Conservation (phyloP, 176 grass and related monocot genomes). For the Phyllostachys edulis region DNA sequence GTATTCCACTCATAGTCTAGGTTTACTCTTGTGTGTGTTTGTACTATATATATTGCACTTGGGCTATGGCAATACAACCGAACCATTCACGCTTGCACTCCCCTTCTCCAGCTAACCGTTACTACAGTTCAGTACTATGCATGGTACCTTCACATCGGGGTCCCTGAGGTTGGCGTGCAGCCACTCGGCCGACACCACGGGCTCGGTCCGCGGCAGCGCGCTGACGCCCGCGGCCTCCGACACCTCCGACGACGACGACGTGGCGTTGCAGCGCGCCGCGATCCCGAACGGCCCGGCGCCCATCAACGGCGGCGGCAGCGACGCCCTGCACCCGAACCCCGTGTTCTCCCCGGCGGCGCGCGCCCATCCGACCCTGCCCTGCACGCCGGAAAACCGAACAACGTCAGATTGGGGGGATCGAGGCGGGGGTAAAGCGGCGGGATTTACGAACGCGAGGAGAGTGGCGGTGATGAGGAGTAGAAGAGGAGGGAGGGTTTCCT, state of each 20-base stretch:
- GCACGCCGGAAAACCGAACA: neutral
- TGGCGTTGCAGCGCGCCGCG: conserved; percentile 52
- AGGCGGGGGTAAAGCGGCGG: neutral
- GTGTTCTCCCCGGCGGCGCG: conserved; percentile 14
- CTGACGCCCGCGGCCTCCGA: conserved; percentile 42
- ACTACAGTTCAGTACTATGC: neutral
- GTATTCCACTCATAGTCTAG: too few species aligned
- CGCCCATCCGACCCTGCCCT: conserved; percentile 40
- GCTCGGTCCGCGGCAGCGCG: conserved; percentile 49
- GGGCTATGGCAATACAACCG: too few species aligned
- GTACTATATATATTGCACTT: too few species aligned
- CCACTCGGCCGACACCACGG: conserved; percentile 88
- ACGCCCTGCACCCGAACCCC: conserved; percentile 29
- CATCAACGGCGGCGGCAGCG: neutral
- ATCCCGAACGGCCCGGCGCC: conserved; percentile 25
- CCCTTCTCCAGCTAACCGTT: too few species aligned
- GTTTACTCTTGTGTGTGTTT: too few species aligned
- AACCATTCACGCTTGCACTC: too few species aligned
- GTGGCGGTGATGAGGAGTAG: conserved; percentile 38
- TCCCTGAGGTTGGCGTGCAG: conserved; percentile 83
- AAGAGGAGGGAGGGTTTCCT: conserved; percentile 64
- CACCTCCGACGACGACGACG: conserved; percentile 44
- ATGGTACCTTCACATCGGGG: conserved; percentile 64
- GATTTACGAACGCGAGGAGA: conserved; percentile 45
- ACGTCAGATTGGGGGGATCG: conserved; percentile 21